phyloP scores from a whole-genome alignment of 768 basidiomycete genomes.

The Agrocybe pediades region DNA sequence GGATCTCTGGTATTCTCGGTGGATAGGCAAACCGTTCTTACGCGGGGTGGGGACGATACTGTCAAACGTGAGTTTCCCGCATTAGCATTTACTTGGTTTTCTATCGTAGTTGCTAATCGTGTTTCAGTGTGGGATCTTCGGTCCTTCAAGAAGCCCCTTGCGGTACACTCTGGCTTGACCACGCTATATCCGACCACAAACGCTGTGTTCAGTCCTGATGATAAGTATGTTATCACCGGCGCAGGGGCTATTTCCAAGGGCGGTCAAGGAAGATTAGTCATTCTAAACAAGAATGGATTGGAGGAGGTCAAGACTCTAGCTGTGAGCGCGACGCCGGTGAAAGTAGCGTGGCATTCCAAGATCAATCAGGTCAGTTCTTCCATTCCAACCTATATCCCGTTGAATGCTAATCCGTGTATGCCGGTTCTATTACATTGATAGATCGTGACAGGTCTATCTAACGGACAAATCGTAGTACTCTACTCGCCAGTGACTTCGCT shows the following conservation, averaged over 20 bases:
- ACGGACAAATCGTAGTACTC: slow-evolving; percentile 84
- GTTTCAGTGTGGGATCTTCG: slow-evolving; percentile 90
- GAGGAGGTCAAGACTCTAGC: slow-evolving; percentile 68
- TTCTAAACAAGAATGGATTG: slow-evolving; percentile 71
- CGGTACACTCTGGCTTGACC: slow-evolving; percentile 58
- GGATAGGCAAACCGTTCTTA: slow-evolving; percentile 83
- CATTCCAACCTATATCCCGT: slow-evolving; percentile 11
- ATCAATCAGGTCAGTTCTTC: slow-evolving; percentile 85
- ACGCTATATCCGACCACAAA: slow-evolving; percentile 93
- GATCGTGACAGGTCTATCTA: slow-evolving; percentile 88
- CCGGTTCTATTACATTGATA: slow-evolving; percentile 35
- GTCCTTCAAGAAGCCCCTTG: slow-evolving; percentile 87
- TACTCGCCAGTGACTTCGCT: slow-evolving; percentile 91
- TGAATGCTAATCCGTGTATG: slow-evolving; percentile 22
- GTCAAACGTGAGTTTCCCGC: slow-evolving; percentile 78
- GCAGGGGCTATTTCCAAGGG: slow-evolving; percentile 68
- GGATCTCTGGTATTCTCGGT: slow-evolving; percentile 88
- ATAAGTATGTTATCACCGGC: slow-evolving; percentile 86
- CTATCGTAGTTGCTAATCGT: slow-evolving; percentile 6
- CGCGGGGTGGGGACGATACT: slow-evolving; percentile 92
- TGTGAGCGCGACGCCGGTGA: slow-evolving; percentile 82
- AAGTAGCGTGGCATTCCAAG: slow-evolving; percentile 92
- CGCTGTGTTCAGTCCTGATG: slow-evolving; percentile 93
- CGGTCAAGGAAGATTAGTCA: slow-evolving; percentile 69
- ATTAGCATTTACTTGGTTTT: slow-evolving; percentile 1